Evolutionary conservation across 305 asterid species (phyloP).

Genomic region (Fraxinus sp.): DNA sequence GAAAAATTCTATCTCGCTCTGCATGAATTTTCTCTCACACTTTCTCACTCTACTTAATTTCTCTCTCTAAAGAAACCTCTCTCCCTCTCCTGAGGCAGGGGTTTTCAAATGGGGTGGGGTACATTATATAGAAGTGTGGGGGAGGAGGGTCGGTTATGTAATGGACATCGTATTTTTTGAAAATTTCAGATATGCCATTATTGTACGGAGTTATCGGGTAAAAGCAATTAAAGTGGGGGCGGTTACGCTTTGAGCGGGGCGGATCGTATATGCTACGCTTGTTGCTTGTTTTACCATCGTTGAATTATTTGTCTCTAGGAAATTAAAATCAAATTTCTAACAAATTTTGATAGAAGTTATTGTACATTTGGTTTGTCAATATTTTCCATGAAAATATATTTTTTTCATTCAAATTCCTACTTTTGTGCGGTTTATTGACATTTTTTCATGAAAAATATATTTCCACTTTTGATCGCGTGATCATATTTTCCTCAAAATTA

Average conservation of each 20-base stretch:
- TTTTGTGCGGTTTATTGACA: too few relatives aligned
- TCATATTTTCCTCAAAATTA: too few relatives aligned
- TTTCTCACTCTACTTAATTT: constrained; percentile 29
- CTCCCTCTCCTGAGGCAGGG: constrained; percentile 40
- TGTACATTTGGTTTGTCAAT: too few relatives aligned
- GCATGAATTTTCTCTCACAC: constrained; percentile 30
- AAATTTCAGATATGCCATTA: constrained; percentile 51
- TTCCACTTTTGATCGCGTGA: too few relatives aligned
- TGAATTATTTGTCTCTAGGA: neutral
- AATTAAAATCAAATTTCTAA: too few relatives aligned
- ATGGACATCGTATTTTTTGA: constrained; percentile 6
- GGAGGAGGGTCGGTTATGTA: constrained; percentile 20
- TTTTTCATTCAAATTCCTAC: too few relatives aligned
- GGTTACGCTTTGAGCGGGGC: constrained; percentile 37
- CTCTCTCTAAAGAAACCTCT: constrained; percentile 30
- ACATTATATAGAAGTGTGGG: constrained; percentile 41
- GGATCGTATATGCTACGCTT: constrained; percentile 20
- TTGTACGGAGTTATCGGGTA: constrained; percentile 25
- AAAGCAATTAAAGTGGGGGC: constrained; percentile 25
- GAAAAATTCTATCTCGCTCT: constrained; percentile 11
- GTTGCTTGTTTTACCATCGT: constrained; percentile 19
- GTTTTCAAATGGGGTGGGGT: constrained; percentile 34
- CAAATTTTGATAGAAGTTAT: too few relatives aligned
- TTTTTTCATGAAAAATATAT: too few relatives aligned
- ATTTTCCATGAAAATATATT: too few relatives aligned